Evolutionary conservation across 768 basidiomycete species (phyloP).

Genomic region (Leccinum uliginosum): DNA sequence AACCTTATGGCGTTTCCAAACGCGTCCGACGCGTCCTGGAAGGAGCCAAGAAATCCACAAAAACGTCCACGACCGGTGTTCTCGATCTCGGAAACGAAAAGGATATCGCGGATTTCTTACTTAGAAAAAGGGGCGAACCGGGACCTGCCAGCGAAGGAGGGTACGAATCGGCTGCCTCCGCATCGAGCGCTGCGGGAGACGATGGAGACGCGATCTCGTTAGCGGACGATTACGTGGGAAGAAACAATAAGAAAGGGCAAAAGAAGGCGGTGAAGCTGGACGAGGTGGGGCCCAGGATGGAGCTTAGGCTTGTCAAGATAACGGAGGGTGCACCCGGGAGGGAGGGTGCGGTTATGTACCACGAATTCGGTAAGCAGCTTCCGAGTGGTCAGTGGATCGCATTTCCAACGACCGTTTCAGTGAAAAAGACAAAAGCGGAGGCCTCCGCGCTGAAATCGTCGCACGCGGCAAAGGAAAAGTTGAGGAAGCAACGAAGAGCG

Average conservation of each 20-base stretch:
- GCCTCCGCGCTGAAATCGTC: slow-evolving; percentile 60
- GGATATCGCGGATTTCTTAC: slow-evolving; percentile 93
- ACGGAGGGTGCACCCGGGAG: slow-evolving; percentile 91
- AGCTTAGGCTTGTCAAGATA: slow-evolving; percentile 89
- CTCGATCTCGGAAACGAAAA: slow-evolving; percentile 85
- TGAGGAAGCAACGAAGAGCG: slow-evolving; percentile 73
- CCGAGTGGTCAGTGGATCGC: not conserved
- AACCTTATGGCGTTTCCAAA: slow-evolving; percentile 89
- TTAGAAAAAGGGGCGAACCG: slow-evolving; percentile 62
- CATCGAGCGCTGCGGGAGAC: slow-evolving; percentile 79
- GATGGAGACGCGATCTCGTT: slow-evolving; percentile 77
- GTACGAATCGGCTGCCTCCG: slow-evolving; percentile 76
- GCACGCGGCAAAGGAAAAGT: slow-evolving; percentile 72
- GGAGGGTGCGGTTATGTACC: slow-evolving; percentile 90
- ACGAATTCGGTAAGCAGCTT: slow-evolving; percentile 75
- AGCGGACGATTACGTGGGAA: slow-evolving; percentile 90
- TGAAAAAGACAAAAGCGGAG: slow-evolving; percentile 86
- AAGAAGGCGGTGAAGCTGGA: slow-evolving; percentile 88
- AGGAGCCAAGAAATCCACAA: slow-evolving; percentile 37
- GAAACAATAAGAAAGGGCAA: slow-evolving; percentile 90
- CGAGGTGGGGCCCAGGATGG: slow-evolving; percentile 95
- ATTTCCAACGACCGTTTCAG: slow-evolving; percentile 37
- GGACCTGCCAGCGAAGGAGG: slow-evolving; percentile 56
- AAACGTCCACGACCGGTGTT: slow-evolving; percentile 34
- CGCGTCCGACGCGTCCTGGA: slow-evolving; percentile 86